Conservation (phyloP, 2,329 filamentous ascomycete genomes). For the Pseudocercospora cruenta region DNA sequence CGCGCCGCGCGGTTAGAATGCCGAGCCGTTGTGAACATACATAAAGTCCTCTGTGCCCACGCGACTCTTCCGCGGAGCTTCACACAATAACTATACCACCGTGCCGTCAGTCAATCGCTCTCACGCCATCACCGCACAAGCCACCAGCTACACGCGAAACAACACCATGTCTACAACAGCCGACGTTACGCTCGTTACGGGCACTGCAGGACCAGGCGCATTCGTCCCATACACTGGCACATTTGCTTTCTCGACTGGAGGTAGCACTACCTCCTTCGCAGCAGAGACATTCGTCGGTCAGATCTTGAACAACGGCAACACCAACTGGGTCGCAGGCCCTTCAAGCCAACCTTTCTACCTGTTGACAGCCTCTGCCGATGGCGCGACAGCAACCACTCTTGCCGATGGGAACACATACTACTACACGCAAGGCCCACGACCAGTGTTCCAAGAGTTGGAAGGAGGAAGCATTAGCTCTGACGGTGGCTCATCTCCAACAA, state of each 20-base stretch:
- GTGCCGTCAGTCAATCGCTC: not conserved
- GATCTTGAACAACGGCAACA: slow-evolving; percentile 1
- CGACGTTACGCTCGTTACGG: not conserved
- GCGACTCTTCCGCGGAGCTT: not conserved
- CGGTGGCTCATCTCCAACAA: not conserved
- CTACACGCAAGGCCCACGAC: not conserved
- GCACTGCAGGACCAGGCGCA: slow-evolving; percentile 1
- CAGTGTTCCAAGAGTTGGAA: slow-evolving; percentile 2
- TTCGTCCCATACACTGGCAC: slow-evolving; percentile 5
- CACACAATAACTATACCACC: not conserved
- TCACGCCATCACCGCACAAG: not conserved
- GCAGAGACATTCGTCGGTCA: not conserved
- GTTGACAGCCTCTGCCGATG: not conserved
- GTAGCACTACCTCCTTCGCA: not conserved
- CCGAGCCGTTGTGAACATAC: not conserved
- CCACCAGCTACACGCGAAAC: not conserved
- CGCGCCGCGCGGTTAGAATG: not conserved
- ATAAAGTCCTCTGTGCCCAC: not conserved
- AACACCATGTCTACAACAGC: not conserved
- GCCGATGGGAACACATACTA: slow-evolving; percentile 13
- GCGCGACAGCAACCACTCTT: slow-evolving; percentile 10
- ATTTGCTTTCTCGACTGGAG: not conserved
- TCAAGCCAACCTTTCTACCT: slow-evolving; percentile 3
- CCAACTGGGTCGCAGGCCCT: not conserved
- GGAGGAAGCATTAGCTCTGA: slow-evolving; percentile 1